These are phyloP conservation scores for Amesomyces nigricolor DNA, from an alignment of 2,329 filamentous ascomycete genomes.

Conservation along the genomic window DNA sequence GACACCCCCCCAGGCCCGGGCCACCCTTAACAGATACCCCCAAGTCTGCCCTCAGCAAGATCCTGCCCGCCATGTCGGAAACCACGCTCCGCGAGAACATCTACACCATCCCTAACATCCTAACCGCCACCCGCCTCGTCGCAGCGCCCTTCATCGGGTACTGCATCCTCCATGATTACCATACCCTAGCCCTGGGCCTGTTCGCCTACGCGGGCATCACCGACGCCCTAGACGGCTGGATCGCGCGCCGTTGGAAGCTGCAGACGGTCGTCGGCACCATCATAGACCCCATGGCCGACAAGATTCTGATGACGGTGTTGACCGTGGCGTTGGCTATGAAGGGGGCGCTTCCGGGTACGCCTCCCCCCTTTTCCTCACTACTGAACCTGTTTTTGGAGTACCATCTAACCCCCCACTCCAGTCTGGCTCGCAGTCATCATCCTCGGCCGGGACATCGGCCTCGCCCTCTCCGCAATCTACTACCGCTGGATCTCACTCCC, in stretches of 20 bases:
- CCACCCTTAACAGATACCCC: slow-evolving; percentile 1
- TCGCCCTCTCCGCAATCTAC: slow-evolving; percentile 84
- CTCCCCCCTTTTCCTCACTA: not conserved
- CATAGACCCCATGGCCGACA: slow-evolving; percentile 96
- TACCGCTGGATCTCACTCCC: slow-evolving; percentile 94
- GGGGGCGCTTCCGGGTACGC: slow-evolving; percentile 69
- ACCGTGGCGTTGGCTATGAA: slow-evolving; percentile 81
- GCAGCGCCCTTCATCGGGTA: slow-evolving; percentile 85
- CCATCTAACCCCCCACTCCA: slow-evolving; percentile 30
- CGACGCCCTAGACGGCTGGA: slow-evolving; percentile 89
- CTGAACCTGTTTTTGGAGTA: not conserved
- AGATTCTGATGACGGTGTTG: slow-evolving; percentile 88
- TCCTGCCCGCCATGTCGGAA: slow-evolving; percentile 27
- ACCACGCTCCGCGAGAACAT: slow-evolving; percentile 73
- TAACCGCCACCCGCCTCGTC: slow-evolving; percentile 80
- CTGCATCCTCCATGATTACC: slow-evolving; percentile 75
- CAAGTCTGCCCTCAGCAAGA: slow-evolving; percentile 26
- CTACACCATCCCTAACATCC: slow-evolving; percentile 90
- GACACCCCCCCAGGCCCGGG: not conserved
- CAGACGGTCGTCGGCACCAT: slow-evolving; percentile 93
- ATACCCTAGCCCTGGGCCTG: slow-evolving; percentile 72
- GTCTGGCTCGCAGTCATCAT: slow-evolving; percentile 88
- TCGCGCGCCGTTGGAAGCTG: slow-evolving; percentile 79
- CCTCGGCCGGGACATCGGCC: slow-evolving; percentile 76
- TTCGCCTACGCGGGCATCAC: slow-evolving; percentile 90